Evolutionary conservation across 805 yeast genomes (phyloP), one percentile per base, ranked within the genome.

Genomic region (Debaryomyces tyrocola): DNA sequence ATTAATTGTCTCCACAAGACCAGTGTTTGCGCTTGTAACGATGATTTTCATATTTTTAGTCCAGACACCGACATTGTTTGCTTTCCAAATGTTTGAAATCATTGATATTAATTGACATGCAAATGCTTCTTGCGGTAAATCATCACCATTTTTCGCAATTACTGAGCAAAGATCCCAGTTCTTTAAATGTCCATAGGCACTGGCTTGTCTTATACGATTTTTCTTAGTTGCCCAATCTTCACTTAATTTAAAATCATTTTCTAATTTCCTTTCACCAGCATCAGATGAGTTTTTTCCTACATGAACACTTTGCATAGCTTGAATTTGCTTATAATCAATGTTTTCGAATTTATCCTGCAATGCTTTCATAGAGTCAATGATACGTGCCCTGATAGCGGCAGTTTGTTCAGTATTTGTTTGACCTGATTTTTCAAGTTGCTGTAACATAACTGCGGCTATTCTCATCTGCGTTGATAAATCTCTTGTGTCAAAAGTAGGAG

Each of bases 111-210:
- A 64, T 63, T 94, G 99, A 52, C 97, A 90, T 0, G 99, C 99
- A 74, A 94, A 90, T 0, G 99, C 97, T 64, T 94, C 99, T 63
- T 94, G 99, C 20, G 96, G 87, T 43, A 94, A 66, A 67, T 94
- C 99, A 58, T 87, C 92, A 31, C 99, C 99, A 27, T 96, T 92
- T 61, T 94, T 94, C 10, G 95, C 96, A 61, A 94, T 94, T 2
- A 92, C 97, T 0, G 97, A 91, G 54, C 92, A 90, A 34, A 94
- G 65, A 51, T 94, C 97, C 99, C 99, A 94, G 62, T 90, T 87
- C 20, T 85, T 87, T 28, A 87, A 65, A 60, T 90, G 94, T 0
- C 99, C 99, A 59, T 74, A 90, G 7, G 82, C 80, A 42, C 96
- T 87, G 12, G 86, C 77, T 43, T 79, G 79, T 46, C 96, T 76